These are phyloP conservation scores for Pholiota adiposa DNA, from an alignment of 1,284 basidiomycete species.

Conservation along the genomic window DNA sequence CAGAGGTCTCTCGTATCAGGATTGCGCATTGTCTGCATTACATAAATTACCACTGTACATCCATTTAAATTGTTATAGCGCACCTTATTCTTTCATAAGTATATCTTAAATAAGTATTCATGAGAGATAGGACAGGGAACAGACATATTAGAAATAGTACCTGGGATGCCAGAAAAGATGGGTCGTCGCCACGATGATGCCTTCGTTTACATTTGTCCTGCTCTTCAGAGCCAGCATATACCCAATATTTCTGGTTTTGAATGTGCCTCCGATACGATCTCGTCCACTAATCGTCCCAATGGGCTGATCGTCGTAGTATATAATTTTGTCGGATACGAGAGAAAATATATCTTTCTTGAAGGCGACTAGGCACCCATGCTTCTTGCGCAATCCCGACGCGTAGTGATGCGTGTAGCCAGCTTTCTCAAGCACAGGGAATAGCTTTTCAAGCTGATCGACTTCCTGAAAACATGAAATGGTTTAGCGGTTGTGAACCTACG, in stretches of 20 bases:
- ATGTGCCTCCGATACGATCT: constrained; percentile 60
- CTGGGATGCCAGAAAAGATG: constrained; percentile 95
- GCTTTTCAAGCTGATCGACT: constrained; percentile 74
- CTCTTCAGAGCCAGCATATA: constrained; percentile 70
- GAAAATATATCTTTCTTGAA: constrained; percentile 61
- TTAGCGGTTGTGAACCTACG: no score
- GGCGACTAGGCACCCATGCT: constrained; percentile 84
- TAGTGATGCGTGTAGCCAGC: constrained; percentile 66
- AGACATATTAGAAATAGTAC: constrained; percentile 52
- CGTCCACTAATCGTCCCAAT: constrained; percentile 42
- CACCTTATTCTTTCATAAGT: constrained; percentile 88
- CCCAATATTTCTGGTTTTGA: constrained; percentile 84
- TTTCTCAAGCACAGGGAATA: constrained; percentile 59
- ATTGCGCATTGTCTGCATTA: constrained; percentile 70
- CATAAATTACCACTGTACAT: neutral
- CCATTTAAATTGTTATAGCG: neutral
- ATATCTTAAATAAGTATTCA: constrained; percentile 51
- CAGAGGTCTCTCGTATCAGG: constrained; percentile 66
- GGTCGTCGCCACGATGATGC: constrained; percentile 81
- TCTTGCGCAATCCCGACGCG: constrained; percentile 71
- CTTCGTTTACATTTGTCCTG: constrained; percentile 40
- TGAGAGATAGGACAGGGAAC: neutral
- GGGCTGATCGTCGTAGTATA: constrained; percentile 73
- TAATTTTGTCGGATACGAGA: constrained; percentile 45
- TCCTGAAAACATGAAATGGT: constrained; percentile 50